Conservation (phyloP, 1,139 yeast species). For the Wickerhamiella infanticola region DNA sequence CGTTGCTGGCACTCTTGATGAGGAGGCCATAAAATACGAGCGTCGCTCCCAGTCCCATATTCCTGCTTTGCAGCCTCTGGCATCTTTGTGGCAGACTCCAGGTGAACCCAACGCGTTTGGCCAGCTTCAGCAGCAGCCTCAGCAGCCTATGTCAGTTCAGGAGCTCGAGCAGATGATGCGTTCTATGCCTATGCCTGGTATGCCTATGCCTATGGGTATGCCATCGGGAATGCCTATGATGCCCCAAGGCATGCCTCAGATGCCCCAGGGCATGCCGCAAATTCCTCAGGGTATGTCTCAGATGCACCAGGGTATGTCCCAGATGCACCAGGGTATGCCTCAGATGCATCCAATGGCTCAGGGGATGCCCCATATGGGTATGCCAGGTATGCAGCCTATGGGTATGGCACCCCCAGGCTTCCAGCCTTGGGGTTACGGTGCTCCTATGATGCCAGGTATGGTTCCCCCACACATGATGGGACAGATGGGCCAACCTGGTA, state of each 20-base stretch:
- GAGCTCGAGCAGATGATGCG: slow-evolving; percentile 8
- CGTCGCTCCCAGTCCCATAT: slow-evolving; percentile 24
- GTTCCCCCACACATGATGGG: slow-evolving; percentile 3
- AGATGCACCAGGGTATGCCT: not conserved
- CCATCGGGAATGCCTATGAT: slow-evolving; percentile 2
- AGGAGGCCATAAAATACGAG: slow-evolving; percentile 20
- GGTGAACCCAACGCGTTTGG: not conserved
- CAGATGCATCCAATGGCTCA: too few relatives aligned
- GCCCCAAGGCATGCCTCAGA: slow-evolving; percentile 2
- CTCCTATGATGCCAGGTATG: slow-evolving; percentile 4
- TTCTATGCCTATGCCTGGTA: slow-evolving; percentile 2
- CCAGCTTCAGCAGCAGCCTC: not conserved
- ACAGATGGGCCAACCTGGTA: slow-evolving; percentile 1
- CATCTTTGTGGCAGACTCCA: not conserved
- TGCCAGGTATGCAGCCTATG: not conserved
- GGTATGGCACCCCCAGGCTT: slow-evolving; percentile 1
- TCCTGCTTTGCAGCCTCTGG: slow-evolving; percentile 38
- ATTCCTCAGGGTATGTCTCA: slow-evolving; percentile 2
- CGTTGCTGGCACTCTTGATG: slow-evolving; percentile 24
- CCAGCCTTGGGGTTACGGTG: not conserved
- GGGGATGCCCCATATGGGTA: slow-evolving; percentile 1
- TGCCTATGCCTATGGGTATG: not conserved
- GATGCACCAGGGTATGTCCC: slow-evolving; percentile 2
- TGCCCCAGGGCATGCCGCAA: slow-evolving; percentile 4
- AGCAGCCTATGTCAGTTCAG: slow-evolving; percentile 6